These are phyloP conservation scores for Colletotrichum lentis DNA, from an alignment of 2,329 filamentous ascomycete genomes.

Conservation along the genomic window DNA sequence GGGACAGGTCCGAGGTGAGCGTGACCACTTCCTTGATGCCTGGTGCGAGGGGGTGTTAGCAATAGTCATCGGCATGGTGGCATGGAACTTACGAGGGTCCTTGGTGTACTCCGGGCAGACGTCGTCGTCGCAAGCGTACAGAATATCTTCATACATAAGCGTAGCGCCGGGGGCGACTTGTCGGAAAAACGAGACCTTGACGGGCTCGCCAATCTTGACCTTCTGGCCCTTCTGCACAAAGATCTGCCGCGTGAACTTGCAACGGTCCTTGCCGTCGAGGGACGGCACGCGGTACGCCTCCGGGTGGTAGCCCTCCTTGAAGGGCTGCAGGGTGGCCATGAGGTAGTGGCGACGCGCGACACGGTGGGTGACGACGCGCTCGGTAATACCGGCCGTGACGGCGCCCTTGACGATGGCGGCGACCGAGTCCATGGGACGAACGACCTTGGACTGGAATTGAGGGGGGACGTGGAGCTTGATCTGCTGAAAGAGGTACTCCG, in stretches of 20 bases:
- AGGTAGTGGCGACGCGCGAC: constrained; percentile 97
- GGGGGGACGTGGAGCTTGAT: constrained; percentile 98
- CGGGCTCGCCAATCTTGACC: constrained; percentile 98
- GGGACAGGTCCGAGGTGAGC: constrained; percentile 92
- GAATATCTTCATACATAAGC: constrained; percentile 98
- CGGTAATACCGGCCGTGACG: constrained; percentile 96
- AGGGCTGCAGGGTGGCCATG: constrained; percentile 97
- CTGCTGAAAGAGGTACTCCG: constrained; percentile 98
- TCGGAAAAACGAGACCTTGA: constrained; percentile 98
- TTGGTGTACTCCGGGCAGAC: constrained; percentile 99
- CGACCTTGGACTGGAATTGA: constrained; percentile 98
- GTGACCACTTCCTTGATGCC: constrained; percentile 99
- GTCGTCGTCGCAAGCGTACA: constrained; percentile 97
- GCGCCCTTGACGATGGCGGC: constrained; percentile 98
- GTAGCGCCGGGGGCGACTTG: constrained; percentile 97
- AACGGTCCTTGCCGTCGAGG: constrained; percentile 94
- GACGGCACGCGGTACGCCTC: constrained; percentile 98
- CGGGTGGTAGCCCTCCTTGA: constrained; percentile 98
- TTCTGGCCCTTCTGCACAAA: constrained; percentile 99
- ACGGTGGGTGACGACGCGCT: constrained; percentile 95
- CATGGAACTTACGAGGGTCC: constrained; percentile 84
- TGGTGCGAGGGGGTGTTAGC: constrained; percentile 52
- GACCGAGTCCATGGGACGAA: constrained; percentile 98
- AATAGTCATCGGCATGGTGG: background rate
- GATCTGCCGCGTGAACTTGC: constrained; percentile 98